Evolutionary conservation across 2,329 filamentous ascomycete genomes (phyloP).

Genomic region (Aspergillus uvarum): DNA sequence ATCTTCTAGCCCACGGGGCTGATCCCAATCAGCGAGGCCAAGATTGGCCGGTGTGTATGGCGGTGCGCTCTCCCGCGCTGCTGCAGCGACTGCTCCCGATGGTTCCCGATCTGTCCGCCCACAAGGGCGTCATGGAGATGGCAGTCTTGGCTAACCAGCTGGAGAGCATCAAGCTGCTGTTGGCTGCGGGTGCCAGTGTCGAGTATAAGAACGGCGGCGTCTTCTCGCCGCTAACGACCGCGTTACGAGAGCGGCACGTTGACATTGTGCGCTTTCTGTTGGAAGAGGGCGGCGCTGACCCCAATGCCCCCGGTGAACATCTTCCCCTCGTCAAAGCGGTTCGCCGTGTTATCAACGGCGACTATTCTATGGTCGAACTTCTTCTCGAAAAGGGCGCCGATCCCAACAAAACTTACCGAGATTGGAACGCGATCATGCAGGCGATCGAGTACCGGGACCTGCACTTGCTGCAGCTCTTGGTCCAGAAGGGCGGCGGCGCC

Average conservation of each 20-base stretch:
- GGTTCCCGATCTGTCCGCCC: constrained; percentile 35
- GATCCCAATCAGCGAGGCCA: constrained; percentile 64
- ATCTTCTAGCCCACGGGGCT: constrained; percentile 59
- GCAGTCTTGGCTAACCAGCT: constrained; percentile 67
- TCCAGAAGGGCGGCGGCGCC: constrained; percentile 49
- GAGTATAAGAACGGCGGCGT: constrained; percentile 73
- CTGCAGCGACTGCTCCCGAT: constrained; percentile 59
- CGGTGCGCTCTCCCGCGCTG: constrained; percentile 61
- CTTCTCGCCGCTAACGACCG: constrained; percentile 68
- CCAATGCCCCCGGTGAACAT: constrained; percentile 68
- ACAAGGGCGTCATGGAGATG: constrained; percentile 66
- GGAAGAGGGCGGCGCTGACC: constrained; percentile 61
- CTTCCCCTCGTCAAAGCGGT: constrained; percentile 70
- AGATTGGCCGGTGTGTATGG: constrained; percentile 71
- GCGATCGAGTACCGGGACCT: constrained; percentile 64
- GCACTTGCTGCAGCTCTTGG: constrained; percentile 54
- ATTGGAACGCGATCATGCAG: constrained; percentile 66
- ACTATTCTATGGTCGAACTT: constrained; percentile 62
- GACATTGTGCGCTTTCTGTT: constrained; percentile 63
- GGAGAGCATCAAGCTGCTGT: constrained; percentile 64
- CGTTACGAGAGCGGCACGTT: constrained; percentile 62
- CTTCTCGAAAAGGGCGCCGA: constrained; percentile 64
- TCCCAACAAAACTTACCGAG: constrained; percentile 66
- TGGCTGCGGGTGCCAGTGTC: constrained; percentile 64
- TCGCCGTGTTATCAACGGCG: constrained; percentile 55